Percentiles rank a stretch among this genome's conserved stretches.
Evolutionary conservation across 2,329 filamentous ascomycete genomes (phyloP).

Genomic region (Metarhizium anisopliae): DNA sequence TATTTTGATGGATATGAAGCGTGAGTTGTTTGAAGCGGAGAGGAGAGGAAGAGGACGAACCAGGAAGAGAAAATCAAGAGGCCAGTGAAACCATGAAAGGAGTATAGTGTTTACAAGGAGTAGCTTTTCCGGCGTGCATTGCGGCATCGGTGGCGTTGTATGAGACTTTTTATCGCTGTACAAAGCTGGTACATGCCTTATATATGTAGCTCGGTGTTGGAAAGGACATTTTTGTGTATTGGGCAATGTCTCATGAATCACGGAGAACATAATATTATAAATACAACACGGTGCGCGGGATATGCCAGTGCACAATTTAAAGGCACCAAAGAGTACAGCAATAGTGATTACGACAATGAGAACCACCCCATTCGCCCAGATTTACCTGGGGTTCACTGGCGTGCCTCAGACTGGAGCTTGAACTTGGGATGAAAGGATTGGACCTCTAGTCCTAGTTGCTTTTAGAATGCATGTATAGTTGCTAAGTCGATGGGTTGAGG

Average conservation of each 20-base stretch:
- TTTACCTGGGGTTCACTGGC: not conserved
- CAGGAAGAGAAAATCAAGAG: constrained; percentile 12
- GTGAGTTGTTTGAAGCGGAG: constrained; percentile 63
- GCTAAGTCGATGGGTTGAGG: too few relatives aligned
- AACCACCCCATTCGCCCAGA: not conserved
- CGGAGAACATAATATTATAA: not conserved
- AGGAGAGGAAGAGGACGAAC: constrained; percentile 35
- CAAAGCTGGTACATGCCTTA: not conserved
- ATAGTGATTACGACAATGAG: too few relatives aligned
- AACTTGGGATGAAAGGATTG: not conserved
- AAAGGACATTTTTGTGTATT: not conserved
- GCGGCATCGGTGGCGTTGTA: not conserved
- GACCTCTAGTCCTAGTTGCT: too few relatives aligned
- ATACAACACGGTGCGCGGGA: not conserved
- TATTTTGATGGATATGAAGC: constrained; percentile 69
- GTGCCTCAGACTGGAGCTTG: not conserved
- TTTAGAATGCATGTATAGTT: too few relatives aligned
- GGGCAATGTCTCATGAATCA: not conserved
- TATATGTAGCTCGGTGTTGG: not conserved
- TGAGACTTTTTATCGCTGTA: not conserved
- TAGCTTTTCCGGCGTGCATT: not conserved
- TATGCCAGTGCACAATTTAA: not conserved
- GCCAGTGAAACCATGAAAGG: not conserved
- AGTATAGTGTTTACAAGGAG: not conserved
- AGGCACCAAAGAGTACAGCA: not conserved